phyloP scores from a whole-genome alignment of 192 early-diverging fungal species.

The Lobosporangium transversale region DNA sequence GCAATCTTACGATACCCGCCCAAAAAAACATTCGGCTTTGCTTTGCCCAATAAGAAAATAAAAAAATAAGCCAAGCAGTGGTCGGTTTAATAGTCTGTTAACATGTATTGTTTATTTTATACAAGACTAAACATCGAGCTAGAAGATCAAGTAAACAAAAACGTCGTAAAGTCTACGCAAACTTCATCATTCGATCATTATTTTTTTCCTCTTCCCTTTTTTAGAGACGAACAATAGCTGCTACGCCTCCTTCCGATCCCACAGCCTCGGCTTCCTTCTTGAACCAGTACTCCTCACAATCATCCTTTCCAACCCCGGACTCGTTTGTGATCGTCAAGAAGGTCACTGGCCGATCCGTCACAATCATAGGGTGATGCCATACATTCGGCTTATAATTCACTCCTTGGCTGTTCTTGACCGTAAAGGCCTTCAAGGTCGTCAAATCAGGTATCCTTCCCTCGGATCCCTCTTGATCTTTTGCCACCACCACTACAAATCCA shows the following conservation, averaged over 20 bases:
- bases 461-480: constrained; percentile 68
- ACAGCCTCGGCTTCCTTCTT: constrained; percentile 30
- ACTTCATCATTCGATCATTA: no score
- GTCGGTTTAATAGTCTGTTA: no score
- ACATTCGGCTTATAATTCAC: constrained; percentile 84
- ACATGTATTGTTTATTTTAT: no score
- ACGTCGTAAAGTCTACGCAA: no score
- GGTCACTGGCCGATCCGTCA: constrained; percentile 55
- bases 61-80: no score
- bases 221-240: constrained; percentile 28
- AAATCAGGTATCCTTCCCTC: constrained; percentile 80
- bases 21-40: no score
- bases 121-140: no score
- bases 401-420: constrained; percentile 76
- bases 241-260: constrained; percentile 21
- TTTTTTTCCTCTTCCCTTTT: no score
- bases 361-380: constrained; percentile 95
- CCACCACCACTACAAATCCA: constrained; percentile 84
- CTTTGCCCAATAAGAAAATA: no score
- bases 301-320: constrained; percentile 74
- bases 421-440: constrained; percentile 77
- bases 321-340: constrained; percentile 86
- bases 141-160: no score
- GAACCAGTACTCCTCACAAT: constrained; percentile 71
- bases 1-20: no score